These are phyloP conservation scores for Lichina pygmaea DNA, from an alignment of 495 filamentous ascomycete species.

Conservation along the genomic window DNA sequence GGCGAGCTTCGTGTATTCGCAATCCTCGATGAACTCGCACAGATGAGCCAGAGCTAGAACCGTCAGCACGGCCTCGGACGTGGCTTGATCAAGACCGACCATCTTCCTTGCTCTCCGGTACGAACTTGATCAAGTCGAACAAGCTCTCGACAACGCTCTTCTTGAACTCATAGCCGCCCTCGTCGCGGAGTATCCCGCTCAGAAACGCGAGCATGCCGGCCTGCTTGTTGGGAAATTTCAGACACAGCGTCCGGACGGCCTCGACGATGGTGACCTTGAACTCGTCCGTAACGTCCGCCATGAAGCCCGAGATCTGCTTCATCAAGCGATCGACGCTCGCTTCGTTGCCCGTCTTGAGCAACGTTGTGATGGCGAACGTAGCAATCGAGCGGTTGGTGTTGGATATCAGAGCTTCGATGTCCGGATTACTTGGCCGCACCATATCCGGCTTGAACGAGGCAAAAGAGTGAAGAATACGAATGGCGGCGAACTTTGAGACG, in stretches of 20 bases:
- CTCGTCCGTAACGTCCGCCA: slow-evolving; percentile 94
- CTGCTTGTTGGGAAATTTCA: slow-evolving; percentile 97
- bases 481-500: slow-evolving; percentile 93
- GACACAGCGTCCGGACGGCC: slow-evolving; percentile 79
- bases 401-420: slow-evolving; percentile 86
- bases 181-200: slow-evolving; percentile 79
- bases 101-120: slow-evolving; percentile 92
- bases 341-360: slow-evolving; percentile 95
- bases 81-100: slow-evolving; percentile 14
- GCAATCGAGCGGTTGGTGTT: slow-evolving; percentile 95
- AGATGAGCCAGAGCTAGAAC: slow-evolving; percentile 59
- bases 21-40: slow-evolving; percentile 98
- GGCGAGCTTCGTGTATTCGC: slow-evolving; percentile 95
- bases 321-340: slow-evolving; percentile 88
- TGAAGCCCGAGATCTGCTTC: slow-evolving; percentile 94
- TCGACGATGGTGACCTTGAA: slow-evolving; percentile 99
- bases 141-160: slow-evolving; percentile 94
- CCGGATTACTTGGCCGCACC: slow-evolving; percentile 80
- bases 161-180: slow-evolving; percentile 98
- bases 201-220: slow-evolving; percentile 93
- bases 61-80: neutral
- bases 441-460: slow-evolving; percentile 84
- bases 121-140: slow-evolving; percentile 98
- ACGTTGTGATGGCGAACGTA: slow-evolving; percentile 90
- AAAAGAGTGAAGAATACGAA: slow-evolving; percentile 88